phyloP scores from a whole-genome alignment of 139 green algal genomes.

The Chlorella ohadii region DNA sequence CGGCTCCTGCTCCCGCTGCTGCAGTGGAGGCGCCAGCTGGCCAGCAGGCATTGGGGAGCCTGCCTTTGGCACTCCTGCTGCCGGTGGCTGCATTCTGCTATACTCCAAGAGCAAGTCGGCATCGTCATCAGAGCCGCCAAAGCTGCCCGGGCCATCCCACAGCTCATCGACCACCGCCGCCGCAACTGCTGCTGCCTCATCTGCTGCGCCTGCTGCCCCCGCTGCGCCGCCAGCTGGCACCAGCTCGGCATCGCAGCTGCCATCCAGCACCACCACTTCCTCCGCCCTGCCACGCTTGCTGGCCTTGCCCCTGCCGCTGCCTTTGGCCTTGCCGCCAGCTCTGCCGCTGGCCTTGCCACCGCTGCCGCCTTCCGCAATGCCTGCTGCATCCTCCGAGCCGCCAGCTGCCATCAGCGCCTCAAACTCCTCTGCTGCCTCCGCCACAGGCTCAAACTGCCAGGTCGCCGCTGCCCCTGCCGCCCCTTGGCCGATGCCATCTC shows the following conservation, averaged over 20 bases:
- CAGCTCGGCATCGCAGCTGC: neutral
- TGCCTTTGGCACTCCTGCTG: neutral
- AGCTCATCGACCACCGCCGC: neutral
- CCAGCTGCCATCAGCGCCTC: neutral
- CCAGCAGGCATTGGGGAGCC: neutral
- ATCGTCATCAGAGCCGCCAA: too few relatives aligned
- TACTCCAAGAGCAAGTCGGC: too few relatives aligned
- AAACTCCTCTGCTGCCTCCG: slow-evolving; percentile 16
- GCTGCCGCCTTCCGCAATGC: neutral
- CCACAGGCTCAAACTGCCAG: slow-evolving; percentile 30
- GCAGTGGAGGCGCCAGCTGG: slow-evolving; percentile 5
- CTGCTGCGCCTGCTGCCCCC: neutral
- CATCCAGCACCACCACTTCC: neutral
- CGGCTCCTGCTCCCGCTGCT: neutral
- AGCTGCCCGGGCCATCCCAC: neutral
- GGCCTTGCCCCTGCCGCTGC: neutral
- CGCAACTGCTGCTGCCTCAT: neutral
- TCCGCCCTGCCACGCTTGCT: slow-evolving; percentile 7
- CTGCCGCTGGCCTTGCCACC: neutral
- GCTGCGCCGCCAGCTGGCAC: neutral
- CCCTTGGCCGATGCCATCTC: neutral
- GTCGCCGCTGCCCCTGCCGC: neutral
- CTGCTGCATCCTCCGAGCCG: neutral
- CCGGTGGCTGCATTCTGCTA: neutral
- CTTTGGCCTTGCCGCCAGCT: too few relatives aligned